Conservation (phyloP, 2,329 filamentous ascomycete genomes). For the Epicoccum nigrum region DNA sequence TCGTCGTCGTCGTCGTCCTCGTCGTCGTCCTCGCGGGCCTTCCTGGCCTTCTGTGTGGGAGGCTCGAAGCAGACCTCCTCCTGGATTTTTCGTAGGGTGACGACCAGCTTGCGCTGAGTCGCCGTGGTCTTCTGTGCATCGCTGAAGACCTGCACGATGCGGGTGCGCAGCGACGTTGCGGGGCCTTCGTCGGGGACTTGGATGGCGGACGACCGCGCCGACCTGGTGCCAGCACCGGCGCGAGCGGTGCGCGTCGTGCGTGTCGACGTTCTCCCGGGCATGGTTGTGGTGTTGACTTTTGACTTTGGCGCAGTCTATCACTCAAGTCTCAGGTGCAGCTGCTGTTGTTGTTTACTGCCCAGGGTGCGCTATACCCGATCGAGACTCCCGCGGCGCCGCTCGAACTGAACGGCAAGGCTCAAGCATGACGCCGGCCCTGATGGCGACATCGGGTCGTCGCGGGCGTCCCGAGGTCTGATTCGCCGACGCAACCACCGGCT, state of each 20-base stretch:
- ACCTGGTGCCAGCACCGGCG: conserved; percentile 49
- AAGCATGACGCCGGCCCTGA: conserved; percentile 5
- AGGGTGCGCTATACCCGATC: background rate
- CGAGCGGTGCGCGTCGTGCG: conserved; percentile 49
- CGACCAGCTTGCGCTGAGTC: conserved; percentile 85
- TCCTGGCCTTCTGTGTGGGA: conserved; percentile 55
- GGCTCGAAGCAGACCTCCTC: conserved; percentile 74
- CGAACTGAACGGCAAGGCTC: background rate
- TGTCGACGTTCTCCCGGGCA: conserved; percentile 56
- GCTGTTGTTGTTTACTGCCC: conserved; percentile 9
- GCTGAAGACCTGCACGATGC: conserved; percentile 65
- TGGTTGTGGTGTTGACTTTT: conserved; percentile 28
- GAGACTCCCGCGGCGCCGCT: conserved; percentile 5
- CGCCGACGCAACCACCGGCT: conserved; percentile 1
- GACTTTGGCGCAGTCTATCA: background rate
- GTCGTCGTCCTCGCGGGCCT: conserved; percentile 53
- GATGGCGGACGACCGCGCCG: conserved; percentile 53
- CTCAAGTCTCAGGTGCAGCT: no score
- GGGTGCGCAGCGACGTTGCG: conserved; percentile 72
- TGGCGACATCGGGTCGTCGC: conserved; percentile 20
- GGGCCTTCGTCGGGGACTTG: conserved; percentile 73
- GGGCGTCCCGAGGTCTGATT: conserved; percentile 7
- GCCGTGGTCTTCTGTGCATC: conserved; percentile 85
- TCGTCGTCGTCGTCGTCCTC: conserved; percentile 63
- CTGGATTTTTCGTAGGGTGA: conserved; percentile 88